Conservation (phyloP, 2,329 filamentous ascomycete species). For the Ceratocystis cubensis region DNA sequence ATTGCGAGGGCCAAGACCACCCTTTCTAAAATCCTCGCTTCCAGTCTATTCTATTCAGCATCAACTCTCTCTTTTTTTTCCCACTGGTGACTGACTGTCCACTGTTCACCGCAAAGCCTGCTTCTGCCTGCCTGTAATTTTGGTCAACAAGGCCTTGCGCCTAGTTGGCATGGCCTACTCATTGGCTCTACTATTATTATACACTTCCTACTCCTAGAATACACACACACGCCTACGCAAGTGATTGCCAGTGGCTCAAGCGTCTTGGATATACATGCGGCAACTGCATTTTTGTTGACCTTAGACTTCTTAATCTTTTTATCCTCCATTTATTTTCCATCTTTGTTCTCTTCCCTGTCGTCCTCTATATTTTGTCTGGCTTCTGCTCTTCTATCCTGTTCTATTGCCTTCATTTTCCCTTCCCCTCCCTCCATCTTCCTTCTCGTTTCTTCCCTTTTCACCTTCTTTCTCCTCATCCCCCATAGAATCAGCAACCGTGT, state of each 20-base stretch:
- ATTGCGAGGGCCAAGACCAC: no score
- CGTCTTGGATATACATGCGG: not conserved
- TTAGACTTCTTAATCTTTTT: not conserved
- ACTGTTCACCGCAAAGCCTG: not conserved
- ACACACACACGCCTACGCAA: not conserved
- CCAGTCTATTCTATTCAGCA: no score
- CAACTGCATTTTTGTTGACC: constrained; percentile 1
- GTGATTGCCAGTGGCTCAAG: constrained; percentile 7
- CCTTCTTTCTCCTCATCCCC: not conserved
- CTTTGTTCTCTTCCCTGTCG: not conserved
- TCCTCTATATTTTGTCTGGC: not conserved
- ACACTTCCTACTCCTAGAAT: constrained; percentile 8
- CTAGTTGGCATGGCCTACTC: not conserved
- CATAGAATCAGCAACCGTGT: not conserved
- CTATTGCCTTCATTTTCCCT: not conserved
- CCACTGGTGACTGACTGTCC: no score
- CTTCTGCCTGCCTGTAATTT: not conserved
- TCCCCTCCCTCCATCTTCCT: not conserved
- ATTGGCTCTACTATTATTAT: constrained; percentile 1
- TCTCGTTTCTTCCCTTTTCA: not conserved
- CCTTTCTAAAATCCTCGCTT: no score
- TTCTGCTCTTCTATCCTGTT: not conserved
- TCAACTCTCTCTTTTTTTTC: no score
- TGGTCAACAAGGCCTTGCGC: not conserved
- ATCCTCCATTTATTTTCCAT: not conserved